Base-by-base conservation (phyloP, 2,329 filamentous ascomycete genomes). In the Zymoseptoria crescenta region DNA sequence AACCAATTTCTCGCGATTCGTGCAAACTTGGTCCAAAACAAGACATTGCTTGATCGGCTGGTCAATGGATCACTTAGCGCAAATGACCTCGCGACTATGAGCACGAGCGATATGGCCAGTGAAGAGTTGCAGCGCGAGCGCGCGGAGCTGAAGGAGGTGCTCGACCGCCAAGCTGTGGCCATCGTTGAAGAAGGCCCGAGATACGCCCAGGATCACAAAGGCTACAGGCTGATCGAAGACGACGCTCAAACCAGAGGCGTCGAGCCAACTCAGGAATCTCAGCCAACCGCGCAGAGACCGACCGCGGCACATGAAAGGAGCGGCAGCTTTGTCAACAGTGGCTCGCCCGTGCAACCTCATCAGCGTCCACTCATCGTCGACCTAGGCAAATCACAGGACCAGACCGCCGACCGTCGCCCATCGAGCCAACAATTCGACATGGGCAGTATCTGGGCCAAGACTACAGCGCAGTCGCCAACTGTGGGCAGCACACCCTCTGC, bases 171-270 rank as follows among this genome's bases (percentile, higher is more conserved):
- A 72, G 89, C 93, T 52, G 92, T 94, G 52, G 82, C 96, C 35
- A 86, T 93, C 60, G 83, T 90, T 45, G 75, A 78, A 13, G 81
- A 84, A 54, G 91, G 84, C 1, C 88, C 92, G 3, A 85, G 91
- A 2, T 87, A 96, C 58, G 84, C 91, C 68, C 86, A 89, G 66
- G 96, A 93, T 1, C 93, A 97, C 77, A 97, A 97, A 74, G 94
- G 94, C 10, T 92, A 96, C 59, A 94, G 97, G 71, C 74, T 96
- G 16, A 82, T 97, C 16, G 91, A 93, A 62, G 85, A 88, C 52
- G 90, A 95, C 35, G 80, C 62, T 69, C 70, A 59, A 70, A 75
- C 35, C 74, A 59, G 51, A 29, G 28, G 20, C 49, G 51, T 10
- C n/a, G 51, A 27, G 20, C 51, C 24, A 9, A 52, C n/a, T 19